A percentile compares a stretch with the other conserved stretches of the same genome.
Evolutionary conservation across 768 basidiomycete genomes (phyloP).

Genomic region (Leccinum barrowsii): DNA sequence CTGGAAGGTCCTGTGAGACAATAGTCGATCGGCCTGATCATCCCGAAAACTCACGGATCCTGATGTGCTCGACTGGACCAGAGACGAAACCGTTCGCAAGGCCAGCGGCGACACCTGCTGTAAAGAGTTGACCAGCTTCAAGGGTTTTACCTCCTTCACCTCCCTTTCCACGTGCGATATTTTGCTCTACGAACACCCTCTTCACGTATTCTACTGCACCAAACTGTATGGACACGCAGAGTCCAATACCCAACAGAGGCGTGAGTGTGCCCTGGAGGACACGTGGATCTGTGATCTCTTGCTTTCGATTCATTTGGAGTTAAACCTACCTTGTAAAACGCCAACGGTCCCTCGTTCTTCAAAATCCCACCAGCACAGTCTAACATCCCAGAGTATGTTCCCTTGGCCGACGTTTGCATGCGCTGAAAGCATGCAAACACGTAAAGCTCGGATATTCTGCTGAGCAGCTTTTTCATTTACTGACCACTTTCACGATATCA

Average conservation of each 20-base stretch:
- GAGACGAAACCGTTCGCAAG: constrained; percentile 90
- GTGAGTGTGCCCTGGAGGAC: constrained; percentile 75
- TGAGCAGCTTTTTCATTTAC: constrained; percentile 29
- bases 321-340: constrained; percentile 83
- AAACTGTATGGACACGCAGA: constrained; percentile 96
- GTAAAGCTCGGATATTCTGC: constrained; percentile 1
- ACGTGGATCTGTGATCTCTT: not conserved
- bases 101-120: constrained; percentile 81
- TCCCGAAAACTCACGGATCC: constrained; percentile 48
- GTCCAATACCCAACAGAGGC: constrained; percentile 86
- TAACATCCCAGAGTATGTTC: constrained; percentile 85
- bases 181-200: constrained; percentile 67
- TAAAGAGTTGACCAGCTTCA: constrained; percentile 56
- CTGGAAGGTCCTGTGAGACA: constrained; percentile 36
- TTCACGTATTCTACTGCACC: constrained; percentile 85
- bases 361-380: constrained; percentile 88
- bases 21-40: not conserved
- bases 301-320: not conserved
- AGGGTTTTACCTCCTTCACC: constrained; percentile 64
- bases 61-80: constrained; percentile 95
- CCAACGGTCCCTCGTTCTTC: constrained; percentile 86
- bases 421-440: constrained; percentile 46
- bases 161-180: constrained; percentile 54
- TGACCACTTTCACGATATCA: constrained; percentile 94
- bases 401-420: constrained; percentile 91